These are phyloP conservation scores for Beauveria pseudobassiana DNA, from an alignment of 2,329 filamentous ascomycete species.

Conservation along the genomic window DNA sequence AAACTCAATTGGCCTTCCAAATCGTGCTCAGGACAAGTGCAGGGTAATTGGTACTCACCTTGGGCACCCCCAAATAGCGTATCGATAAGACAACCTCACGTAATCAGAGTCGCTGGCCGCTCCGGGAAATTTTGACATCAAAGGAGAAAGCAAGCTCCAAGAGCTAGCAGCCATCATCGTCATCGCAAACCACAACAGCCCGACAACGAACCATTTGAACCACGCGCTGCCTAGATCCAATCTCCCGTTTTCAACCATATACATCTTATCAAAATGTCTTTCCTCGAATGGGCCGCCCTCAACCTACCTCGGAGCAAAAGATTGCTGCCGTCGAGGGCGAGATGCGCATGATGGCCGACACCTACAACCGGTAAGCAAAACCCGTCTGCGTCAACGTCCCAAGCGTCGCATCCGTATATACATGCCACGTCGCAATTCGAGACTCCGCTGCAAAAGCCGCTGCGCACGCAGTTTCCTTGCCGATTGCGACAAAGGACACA, in stretches of 20 bases:
- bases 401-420: neutral
- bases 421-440: no score
- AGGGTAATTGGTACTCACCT: neutral
- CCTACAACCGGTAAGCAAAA: slow-evolving; percentile 80
- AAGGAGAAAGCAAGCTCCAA: slow-evolving; percentile 3
- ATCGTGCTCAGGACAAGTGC: neutral
- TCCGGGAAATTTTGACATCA: slow-evolving; percentile 8
- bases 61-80: neutral
- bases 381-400: neutral
- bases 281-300: slow-evolving; percentile 52
- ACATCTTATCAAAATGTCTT: slow-evolving; percentile 29
- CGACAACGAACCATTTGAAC: neutral
- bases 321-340: slow-evolving; percentile 93
- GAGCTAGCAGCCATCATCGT: neutral
- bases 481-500: no score
- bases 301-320: slow-evolving; percentile 93
- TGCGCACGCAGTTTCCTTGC: no score
- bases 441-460: no score
- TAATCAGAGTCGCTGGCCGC: slow-evolving; percentile 2
- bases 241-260: neutral
- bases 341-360: slow-evolving; percentile 95
- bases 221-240: neutral
- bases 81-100: slow-evolving; percentile 10
- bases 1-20: no score
- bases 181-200: neutral